Evolutionary conservation across 768 basidiomycete genomes (phyloP).

Genomic region (Lactarius trivialis): DNA sequence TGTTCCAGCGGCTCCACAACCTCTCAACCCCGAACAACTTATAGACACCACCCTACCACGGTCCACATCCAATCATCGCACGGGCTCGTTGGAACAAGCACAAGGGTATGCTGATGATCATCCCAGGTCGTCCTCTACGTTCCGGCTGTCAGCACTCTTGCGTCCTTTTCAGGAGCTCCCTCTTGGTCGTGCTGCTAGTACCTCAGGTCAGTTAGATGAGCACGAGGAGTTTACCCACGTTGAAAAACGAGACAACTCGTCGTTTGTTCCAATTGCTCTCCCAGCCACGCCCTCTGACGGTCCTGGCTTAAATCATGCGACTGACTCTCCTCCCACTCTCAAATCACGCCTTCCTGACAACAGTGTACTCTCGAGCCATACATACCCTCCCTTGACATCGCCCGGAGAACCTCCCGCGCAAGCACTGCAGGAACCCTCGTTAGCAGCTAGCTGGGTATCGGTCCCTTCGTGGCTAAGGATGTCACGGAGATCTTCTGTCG

Average conservation of each 20-base stretch:
- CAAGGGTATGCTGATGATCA: constrained; percentile 32
- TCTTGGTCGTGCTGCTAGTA: constrained; percentile 29
- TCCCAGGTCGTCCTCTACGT: constrained; percentile 36
- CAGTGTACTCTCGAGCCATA: constrained; percentile 11
- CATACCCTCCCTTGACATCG: constrained; percentile 20
- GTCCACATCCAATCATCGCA: constrained; percentile 8
- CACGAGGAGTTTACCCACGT: constrained; percentile 70
- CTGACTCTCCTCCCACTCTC: constrained; percentile 6
- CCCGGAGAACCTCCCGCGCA: constrained; percentile 1
- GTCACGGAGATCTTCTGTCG: constrained; percentile 12
- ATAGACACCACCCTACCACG: constrained; percentile 53
- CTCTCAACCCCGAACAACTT: constrained; percentile 32
- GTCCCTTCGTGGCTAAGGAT: constrained; percentile 22
- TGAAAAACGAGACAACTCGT: constrained; percentile 42
- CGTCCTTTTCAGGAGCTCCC: constrained; percentile 61
- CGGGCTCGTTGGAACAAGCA: constrained; percentile 3
- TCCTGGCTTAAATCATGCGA: not conserved
- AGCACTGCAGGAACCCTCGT: constrained; percentile 11
- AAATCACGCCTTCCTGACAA: constrained; percentile 1
- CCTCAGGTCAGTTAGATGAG: constrained; percentile 33
- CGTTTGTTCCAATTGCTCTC: constrained; percentile 39
- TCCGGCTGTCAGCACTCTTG: constrained; percentile 58
- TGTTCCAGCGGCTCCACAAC: constrained; percentile 23
- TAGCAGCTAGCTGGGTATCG: constrained; percentile 22
- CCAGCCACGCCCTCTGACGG: constrained; percentile 1